Evolutionary conservation across 768 basidiomycete genomes (phyloP).

Genomic region (Lactifluus volemus): DNA sequence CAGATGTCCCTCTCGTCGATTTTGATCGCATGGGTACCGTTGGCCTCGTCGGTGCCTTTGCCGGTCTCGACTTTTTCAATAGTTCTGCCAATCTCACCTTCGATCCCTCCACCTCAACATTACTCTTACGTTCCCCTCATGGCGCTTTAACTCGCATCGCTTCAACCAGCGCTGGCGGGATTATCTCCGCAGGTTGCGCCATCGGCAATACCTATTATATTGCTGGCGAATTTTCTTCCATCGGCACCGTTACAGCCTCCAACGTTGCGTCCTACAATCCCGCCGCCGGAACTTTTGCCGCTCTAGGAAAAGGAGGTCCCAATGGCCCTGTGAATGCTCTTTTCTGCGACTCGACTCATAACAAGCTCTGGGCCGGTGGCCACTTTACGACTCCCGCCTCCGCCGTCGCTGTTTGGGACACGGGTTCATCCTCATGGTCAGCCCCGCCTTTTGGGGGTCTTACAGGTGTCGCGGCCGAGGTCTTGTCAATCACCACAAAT

Average conservation of each 20-base stretch:
- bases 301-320: constrained; percentile 60
- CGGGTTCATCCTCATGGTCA: constrained; percentile 58
- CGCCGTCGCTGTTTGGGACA: constrained; percentile 66
- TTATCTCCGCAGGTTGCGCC: constrained; percentile 64
- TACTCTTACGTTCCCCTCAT: constrained; percentile 53
- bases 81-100: constrained; percentile 46
- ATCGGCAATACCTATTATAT: constrained; percentile 66
- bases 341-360: constrained; percentile 62
- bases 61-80: constrained; percentile 74
- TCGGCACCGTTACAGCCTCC: constrained; percentile 47
- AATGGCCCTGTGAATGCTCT: constrained; percentile 66
- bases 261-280: constrained; percentile 76
- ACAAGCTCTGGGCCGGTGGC: constrained; percentile 74
- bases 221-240: constrained; percentile 74
- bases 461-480: constrained; percentile 55
- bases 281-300: constrained; percentile 45
- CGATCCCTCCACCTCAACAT: constrained; percentile 63
- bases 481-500: constrained; percentile 70
- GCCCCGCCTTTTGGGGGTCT: constrained; percentile 77
- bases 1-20: constrained; percentile 40
- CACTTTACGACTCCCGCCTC: constrained; percentile 58
- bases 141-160: constrained; percentile 66
- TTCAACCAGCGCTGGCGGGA: constrained; percentile 73
- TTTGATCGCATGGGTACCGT: constrained; percentile 86
- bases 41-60: constrained; percentile 80